phyloP scores from a whole-genome alignment of 768 basidiomycete species.

The Kwoniella mangroviensis region DNA sequence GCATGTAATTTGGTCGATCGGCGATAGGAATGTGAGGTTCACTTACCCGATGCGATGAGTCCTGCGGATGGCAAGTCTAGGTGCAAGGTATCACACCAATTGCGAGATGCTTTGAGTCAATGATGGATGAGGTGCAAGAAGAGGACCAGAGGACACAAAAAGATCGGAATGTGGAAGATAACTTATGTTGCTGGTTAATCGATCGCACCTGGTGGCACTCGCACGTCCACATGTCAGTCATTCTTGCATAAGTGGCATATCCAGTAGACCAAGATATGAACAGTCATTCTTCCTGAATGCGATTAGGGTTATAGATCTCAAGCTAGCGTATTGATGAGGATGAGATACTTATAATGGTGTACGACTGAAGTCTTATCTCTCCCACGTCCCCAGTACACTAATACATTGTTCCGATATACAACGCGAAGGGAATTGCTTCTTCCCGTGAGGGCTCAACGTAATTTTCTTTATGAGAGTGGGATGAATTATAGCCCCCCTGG shows the following conservation, averaged over 20 bases:
- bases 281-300: background rate
- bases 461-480: too few relatives aligned
- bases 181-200: background rate
- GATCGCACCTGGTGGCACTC: constrained; percentile 4
- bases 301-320: too few relatives aligned
- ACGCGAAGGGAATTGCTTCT: too few relatives aligned
- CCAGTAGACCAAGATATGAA: background rate
- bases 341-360: background rate
- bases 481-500: too few relatives aligned
- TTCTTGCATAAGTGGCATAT: background rate
- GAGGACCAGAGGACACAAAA: background rate
- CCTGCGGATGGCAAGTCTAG: background rate
- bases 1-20: background rate
- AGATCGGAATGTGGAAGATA: background rate
- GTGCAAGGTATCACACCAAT: background rate
- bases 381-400: too few relatives aligned
- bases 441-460: too few relatives aligned
- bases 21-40: background rate
- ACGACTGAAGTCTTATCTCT: too few relatives aligned
- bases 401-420: too few relatives aligned
- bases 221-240: background rate
- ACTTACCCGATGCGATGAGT: background rate
- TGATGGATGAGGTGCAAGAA: background rate
- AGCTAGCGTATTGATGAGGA: background rate
- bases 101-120: background rate